Conservation (phyloP, 176 grass and related monocot species). For the Elymus sibiricus region DNA sequence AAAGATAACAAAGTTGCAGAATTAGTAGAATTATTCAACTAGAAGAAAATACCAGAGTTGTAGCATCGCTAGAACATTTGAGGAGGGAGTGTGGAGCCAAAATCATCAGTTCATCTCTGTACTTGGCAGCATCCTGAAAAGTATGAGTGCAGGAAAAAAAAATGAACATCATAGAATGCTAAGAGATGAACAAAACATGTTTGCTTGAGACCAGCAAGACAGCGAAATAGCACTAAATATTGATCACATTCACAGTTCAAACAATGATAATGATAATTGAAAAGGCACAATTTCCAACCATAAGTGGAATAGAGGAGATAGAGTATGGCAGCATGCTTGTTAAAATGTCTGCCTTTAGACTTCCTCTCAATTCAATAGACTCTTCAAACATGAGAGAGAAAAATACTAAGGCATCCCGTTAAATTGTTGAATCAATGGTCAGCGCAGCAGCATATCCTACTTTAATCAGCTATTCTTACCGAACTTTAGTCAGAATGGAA, state of each 20-base stretch:
- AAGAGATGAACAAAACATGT: constrained; percentile 13
- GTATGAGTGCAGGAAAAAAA: not conserved
- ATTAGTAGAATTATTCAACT: not conserved
- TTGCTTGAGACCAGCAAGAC: not conserved
- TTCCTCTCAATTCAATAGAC: not conserved
- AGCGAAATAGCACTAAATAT: not conserved
- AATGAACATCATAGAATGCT: constrained; percentile 4
- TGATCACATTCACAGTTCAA: not conserved
- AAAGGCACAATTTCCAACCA: not conserved
- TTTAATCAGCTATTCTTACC: not conserved
- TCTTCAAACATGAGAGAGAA: not conserved
- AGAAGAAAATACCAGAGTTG: constrained; percentile 47
- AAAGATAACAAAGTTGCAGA: not conserved
- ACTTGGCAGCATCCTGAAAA: constrained; percentile 77
- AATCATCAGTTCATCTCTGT: constrained; percentile 70
- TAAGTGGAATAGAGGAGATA: not conserved
- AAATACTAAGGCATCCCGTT: not conserved
- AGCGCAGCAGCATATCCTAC: not conserved
- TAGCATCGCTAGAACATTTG: constrained; percentile 84
- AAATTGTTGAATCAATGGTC: not conserved
- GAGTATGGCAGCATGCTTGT: not conserved
- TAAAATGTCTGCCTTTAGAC: not conserved
- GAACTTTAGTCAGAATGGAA: not conserved
- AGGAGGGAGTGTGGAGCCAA: constrained; percentile 75
- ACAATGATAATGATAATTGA: constrained; percentile 19